Percentiles rank a stretch among this genome's conserved stretches.
Conservation (phyloP, 176 grass and related monocot genomes). For the Juncus effusus region DNA sequence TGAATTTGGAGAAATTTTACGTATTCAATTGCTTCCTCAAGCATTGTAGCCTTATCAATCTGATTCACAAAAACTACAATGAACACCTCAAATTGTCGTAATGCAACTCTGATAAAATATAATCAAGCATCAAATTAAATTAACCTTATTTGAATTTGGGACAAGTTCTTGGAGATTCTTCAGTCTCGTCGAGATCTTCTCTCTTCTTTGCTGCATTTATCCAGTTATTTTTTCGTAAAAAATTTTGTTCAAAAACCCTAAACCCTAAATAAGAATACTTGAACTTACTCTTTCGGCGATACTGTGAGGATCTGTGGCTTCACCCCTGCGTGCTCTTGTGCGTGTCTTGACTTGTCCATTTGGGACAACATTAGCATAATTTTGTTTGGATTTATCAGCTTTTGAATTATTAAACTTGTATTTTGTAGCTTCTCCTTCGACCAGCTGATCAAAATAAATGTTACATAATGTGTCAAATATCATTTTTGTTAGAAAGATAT, state of each 20-base stretch:
- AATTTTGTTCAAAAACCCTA: neutral
- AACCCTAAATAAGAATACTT: neutral
- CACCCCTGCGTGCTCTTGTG: constrained; percentile 25
- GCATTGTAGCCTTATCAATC: constrained; percentile 36
- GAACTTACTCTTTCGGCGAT: constrained; percentile 35
- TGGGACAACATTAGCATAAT: constrained; percentile 17
- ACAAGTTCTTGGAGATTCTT: constrained; percentile 30
- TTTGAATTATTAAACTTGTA: constrained; percentile 11
- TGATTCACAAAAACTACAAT: neutral
- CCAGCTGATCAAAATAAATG: neutral
- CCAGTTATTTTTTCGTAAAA: neutral
- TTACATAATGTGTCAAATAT: too few species aligned
- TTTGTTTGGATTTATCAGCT: constrained; percentile 11
- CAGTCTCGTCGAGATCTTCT: constrained; percentile 32
- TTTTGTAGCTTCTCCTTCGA: neutral
- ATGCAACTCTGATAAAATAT: too few species aligned
- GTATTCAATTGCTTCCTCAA: constrained; percentile 37
- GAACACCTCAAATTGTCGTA: neutral
- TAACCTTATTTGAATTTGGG: constrained; percentile 30
- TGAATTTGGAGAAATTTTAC: constrained; percentile 35
- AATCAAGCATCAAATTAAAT: too few species aligned
- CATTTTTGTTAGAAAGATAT: too few species aligned
- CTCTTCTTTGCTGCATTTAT: constrained; percentile 32
- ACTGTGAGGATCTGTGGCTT: constrained; percentile 36
- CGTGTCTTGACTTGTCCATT: constrained; percentile 30